Conservation (phyloP, 2,329 filamentous ascomycete species). For the Ophiocordyceps sinensis region DNA sequence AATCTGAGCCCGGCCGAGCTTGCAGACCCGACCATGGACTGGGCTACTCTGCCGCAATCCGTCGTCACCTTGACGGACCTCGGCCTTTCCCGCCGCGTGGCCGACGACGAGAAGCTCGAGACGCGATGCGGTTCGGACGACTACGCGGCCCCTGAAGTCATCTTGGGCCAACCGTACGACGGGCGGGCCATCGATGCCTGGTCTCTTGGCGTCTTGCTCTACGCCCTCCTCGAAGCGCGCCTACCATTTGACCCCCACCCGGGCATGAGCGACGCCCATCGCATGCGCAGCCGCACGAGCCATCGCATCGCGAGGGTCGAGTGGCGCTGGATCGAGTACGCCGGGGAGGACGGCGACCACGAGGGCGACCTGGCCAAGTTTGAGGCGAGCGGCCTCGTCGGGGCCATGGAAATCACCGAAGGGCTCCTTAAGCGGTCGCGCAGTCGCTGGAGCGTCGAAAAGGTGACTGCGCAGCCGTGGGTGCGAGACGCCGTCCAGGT, state of each 20-base stretch:
- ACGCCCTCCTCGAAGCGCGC: slow-evolving; percentile 84
- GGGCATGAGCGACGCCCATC: slow-evolving; percentile 59
- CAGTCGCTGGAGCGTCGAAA: slow-evolving; percentile 60
- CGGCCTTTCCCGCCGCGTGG: slow-evolving; percentile 73
- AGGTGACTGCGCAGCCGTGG: slow-evolving; percentile 62
- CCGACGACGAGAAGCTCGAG: slow-evolving; percentile 75
- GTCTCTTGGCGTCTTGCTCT: slow-evolving; percentile 86
- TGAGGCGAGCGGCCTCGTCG: slow-evolving; percentile 49
- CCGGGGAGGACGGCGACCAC: slow-evolving; percentile 74
- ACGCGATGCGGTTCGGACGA: slow-evolving; percentile 94
- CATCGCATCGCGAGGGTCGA: slow-evolving; percentile 93
- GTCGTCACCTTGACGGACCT: slow-evolving; percentile 84
- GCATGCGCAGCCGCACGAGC: slow-evolving; percentile 67
- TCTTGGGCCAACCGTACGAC: slow-evolving; percentile 90
- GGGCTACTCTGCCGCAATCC: slow-evolving; percentile 63
- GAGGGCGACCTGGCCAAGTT: slow-evolving; percentile 50
- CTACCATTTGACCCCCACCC: slow-evolving; percentile 86
- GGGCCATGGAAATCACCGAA: slow-evolving; percentile 71
- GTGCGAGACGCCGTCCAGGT: slow-evolving; percentile 60
- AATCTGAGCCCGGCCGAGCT: slow-evolving; percentile 62
- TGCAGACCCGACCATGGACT: slow-evolving; percentile 47
- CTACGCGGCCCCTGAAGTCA: slow-evolving; percentile 90
- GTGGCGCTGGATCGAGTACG: slow-evolving; percentile 87
- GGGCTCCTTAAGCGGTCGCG: slow-evolving; percentile 70
- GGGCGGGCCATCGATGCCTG: slow-evolving; percentile 85